phyloP scores from a whole-genome alignment of 2,329 filamentous ascomycete species.

The Phyllosticta citrichinensis region DNA sequence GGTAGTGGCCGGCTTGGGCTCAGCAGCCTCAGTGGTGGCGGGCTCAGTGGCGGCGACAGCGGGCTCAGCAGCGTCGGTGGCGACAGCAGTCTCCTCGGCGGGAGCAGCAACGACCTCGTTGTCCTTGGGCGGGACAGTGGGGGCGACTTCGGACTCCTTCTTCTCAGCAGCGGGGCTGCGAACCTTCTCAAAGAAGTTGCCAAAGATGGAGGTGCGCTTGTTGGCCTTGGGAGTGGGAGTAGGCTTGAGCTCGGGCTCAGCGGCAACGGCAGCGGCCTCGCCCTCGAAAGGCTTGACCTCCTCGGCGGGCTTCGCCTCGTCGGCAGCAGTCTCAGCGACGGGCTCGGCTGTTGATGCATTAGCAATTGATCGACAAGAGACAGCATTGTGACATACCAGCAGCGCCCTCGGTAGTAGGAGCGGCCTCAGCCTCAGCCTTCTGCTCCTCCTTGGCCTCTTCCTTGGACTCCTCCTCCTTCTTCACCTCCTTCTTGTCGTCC shows the following conservation, averaged over 20 bases:
- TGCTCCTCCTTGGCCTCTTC: slow-evolving; percentile 33
- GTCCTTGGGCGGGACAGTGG: slow-evolving; percentile 40
- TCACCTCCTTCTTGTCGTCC: slow-evolving; percentile 36
- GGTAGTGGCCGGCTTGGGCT: slow-evolving; percentile 25
- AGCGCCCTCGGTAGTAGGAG: slow-evolving; percentile 19
- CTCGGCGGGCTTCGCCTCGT: slow-evolving; percentile 38
- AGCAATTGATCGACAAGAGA: neutral
- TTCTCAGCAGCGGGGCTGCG: slow-evolving; percentile 49
- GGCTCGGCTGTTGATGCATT: slow-evolving; percentile 11
- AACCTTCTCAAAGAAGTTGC: slow-evolving; percentile 55
- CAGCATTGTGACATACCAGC: slow-evolving; percentile 19
- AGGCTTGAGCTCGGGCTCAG: slow-evolving; percentile 30
- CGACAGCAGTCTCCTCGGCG: slow-evolving; percentile 12
- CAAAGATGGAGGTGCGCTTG: slow-evolving; percentile 82
- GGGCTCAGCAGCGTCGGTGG: slow-evolving; percentile 9
- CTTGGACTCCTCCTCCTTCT: slow-evolving; percentile 32
- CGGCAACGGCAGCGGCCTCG: slow-evolving; percentile 16
- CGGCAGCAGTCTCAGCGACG: slow-evolving; percentile 20
- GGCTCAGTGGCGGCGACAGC: slow-evolving; percentile 13
- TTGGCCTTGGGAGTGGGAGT: slow-evolving; percentile 49
- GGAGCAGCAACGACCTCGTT: slow-evolving; percentile 27
- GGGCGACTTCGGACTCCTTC: slow-evolving; percentile 56
- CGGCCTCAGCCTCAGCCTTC: slow-evolving; percentile 27
- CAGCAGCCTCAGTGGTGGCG: slow-evolving; percentile 18
- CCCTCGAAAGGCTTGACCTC: slow-evolving; percentile 18